Base-by-base conservation (phyloP, 2,329 filamentous ascomycete species). In the Chaetothyriales sp. region DNA sequence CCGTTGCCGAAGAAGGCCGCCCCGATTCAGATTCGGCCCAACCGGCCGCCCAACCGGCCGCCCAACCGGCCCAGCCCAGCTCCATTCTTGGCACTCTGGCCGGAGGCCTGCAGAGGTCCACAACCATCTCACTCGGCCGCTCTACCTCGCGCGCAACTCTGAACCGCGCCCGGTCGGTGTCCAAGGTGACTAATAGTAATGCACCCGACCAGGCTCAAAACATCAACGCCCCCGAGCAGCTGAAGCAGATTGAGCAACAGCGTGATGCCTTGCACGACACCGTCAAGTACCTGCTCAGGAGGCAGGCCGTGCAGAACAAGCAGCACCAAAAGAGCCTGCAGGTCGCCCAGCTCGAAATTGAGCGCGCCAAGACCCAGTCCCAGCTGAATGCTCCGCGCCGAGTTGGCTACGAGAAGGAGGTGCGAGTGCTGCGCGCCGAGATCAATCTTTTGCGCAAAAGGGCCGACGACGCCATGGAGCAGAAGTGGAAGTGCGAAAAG, bases 401-500 rank as follows among this genome's bases (percentile, higher is more conserved):
- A 59, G 80, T 81, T 4, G 86, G 86, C 8, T 97, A 94, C 65
- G 84, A 94, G 65, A 81, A 77, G 58, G 90, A 97, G 63, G 86
- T 97, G 5, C 75, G 77, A 1, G 82, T 77, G 56, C 74, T 97
- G 44, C 83, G 89, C 54, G 81, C 84, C 20, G 92, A 98, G 65
- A 85, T 98, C 56, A 86, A 85, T 49, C 78, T 84, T 15, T 76
- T 98, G 52, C 82, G 92, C 44, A 83, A 83, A 56, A 82, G 92
- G 50, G 90, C 90, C 28, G 90, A 98, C 62, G 90, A 97, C 58
- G 90, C 90, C 15, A 77, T 97, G 13, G 88, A 95, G 64, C 86
- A 94, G 63, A 97, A 97, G 69, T 97, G 87, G 83, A 85, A 94
- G 65, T 90, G 89, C 56, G 90, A 95, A 69, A 94, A 94, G 69